These are phyloP conservation scores for Diplodia scrobiculata DNA, from an alignment of 2,329 filamentous ascomycete species.

Conservation along the genomic window DNA sequence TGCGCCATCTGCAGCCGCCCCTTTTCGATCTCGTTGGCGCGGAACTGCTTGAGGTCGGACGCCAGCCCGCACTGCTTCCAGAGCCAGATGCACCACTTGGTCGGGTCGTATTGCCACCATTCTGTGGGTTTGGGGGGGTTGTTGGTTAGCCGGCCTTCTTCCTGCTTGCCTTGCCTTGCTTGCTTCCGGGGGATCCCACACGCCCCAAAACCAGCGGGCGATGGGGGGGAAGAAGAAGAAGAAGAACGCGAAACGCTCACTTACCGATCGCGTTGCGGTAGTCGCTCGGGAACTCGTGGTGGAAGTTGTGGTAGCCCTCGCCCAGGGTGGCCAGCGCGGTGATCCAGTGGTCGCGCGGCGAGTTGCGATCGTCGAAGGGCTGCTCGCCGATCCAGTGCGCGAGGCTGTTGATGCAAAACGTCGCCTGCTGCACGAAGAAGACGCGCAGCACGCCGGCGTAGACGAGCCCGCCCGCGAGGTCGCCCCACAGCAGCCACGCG, in stretches of 20 bases:
- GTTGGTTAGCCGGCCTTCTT: too few relatives aligned
- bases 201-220: too few relatives aligned
- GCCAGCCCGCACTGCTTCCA: slow-evolving; percentile 85
- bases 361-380: slow-evolving; percentile 91
- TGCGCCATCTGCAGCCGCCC: slow-evolving; percentile 83
- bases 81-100: slow-evolving; percentile 79
- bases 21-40: slow-evolving; percentile 89
- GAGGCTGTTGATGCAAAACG: slow-evolving; percentile 89
- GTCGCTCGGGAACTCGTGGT: slow-evolving; percentile 91
- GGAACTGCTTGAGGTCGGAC: slow-evolving; percentile 88
- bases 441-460: slow-evolving; percentile 84
- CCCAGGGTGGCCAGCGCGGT: slow-evolving; percentile 83
- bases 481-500: slow-evolving; percentile 76
- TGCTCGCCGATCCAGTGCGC: slow-evolving; percentile 91
- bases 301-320: slow-evolving; percentile 93
- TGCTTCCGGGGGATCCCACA: too few relatives aligned
- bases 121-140: slow-evolving; percentile 38
- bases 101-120: slow-evolving; percentile 90
- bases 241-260: not conserved
- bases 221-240: too few relatives aligned
- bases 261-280: slow-evolving; percentile 79
- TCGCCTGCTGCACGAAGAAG: slow-evolving; percentile 88
- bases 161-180: too few relatives aligned
- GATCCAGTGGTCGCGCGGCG: slow-evolving; percentile 82
- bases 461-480: slow-evolving; percentile 79